phyloP scores from a whole-genome alignment of 345 rosid genomes.

The Citrus australasica region DNA sequence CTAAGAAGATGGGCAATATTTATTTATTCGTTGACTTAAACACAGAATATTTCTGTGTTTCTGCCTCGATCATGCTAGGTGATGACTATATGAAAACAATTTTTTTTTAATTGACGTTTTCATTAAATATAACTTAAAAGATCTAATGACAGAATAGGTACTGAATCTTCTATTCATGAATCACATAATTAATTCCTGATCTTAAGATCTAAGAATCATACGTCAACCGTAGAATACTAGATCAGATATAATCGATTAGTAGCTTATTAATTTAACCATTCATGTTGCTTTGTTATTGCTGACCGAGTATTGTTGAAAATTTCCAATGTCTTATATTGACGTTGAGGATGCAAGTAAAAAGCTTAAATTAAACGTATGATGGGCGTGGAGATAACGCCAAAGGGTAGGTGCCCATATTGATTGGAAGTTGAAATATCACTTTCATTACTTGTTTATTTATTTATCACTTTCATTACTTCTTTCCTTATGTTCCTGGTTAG shows the following conservation, averaged over 20 bases:
- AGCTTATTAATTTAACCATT: background rate
- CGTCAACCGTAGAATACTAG: background rate
- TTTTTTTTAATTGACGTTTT: background rate
- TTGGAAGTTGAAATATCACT: conserved; percentile 25
- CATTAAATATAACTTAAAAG: background rate
- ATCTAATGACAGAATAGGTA: background rate
- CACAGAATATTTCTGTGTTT: background rate
- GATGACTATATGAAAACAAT: background rate
- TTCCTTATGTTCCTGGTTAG: background rate
- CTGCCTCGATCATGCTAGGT: background rate
- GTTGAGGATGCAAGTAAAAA: background rate
- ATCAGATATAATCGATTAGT: background rate
- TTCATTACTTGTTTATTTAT: conserved; percentile 17
- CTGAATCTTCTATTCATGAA: background rate
- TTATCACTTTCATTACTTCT: conserved; percentile 24
- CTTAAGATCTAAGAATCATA: background rate
- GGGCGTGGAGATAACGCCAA: background rate
- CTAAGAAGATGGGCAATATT: background rate
- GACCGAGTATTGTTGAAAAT: background rate
- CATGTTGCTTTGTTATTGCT: background rate
- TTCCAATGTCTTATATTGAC: background rate
- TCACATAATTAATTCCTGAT: background rate
- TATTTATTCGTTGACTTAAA: background rate
- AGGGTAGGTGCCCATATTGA: conserved; percentile 18
- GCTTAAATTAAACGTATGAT: background rate